These are phyloP conservation scores for Xerocomellus amylosporus DNA, from an alignment of 768 basidiomycete genomes.

Conservation along the genomic window DNA sequence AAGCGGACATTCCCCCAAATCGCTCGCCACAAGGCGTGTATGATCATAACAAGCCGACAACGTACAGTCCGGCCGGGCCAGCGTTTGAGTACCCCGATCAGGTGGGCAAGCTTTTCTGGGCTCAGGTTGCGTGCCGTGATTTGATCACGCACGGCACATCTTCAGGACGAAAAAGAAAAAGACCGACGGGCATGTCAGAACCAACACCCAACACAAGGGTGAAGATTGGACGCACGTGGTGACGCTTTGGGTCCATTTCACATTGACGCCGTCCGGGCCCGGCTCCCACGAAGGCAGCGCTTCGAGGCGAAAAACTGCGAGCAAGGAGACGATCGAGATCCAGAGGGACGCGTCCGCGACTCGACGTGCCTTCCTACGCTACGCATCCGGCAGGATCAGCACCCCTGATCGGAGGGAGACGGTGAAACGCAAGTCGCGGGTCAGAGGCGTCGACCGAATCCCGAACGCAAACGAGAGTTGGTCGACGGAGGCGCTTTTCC, in stretches of 20 bases:
- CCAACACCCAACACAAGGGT: neutral
- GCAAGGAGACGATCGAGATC: constrained; percentile 23
- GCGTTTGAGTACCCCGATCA: constrained; percentile 1
- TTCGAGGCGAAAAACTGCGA: constrained; percentile 18
- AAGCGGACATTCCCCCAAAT: neutral
- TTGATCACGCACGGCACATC: constrained; percentile 9
- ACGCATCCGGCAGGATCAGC: neutral
- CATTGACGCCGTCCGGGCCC: constrained; percentile 20
- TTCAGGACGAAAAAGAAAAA: neutral
- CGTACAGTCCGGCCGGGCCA: neutral
- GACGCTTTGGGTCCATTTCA: constrained; percentile 19
- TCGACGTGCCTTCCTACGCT: constrained; percentile 44
- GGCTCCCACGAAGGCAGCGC: constrained; percentile 14
- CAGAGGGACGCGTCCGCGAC: constrained; percentile 41
- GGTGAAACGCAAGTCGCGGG: neutral
- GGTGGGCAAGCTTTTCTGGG: constrained; percentile 11
- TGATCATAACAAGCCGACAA: neutral
- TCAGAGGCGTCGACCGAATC: constrained; percentile 44
- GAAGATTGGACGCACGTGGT: constrained; percentile 18
- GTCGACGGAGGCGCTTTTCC: constrained; percentile 3
- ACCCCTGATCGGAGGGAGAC: neutral
- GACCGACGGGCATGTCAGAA: neutral
- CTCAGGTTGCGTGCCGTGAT: constrained; percentile 5
- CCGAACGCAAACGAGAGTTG: constrained; percentile 25
- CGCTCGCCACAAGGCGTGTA: neutral